Evolutionary conservation across 73 alveolate species (phyloP).

Genomic region (Symbiodinium pilosum): DNA sequence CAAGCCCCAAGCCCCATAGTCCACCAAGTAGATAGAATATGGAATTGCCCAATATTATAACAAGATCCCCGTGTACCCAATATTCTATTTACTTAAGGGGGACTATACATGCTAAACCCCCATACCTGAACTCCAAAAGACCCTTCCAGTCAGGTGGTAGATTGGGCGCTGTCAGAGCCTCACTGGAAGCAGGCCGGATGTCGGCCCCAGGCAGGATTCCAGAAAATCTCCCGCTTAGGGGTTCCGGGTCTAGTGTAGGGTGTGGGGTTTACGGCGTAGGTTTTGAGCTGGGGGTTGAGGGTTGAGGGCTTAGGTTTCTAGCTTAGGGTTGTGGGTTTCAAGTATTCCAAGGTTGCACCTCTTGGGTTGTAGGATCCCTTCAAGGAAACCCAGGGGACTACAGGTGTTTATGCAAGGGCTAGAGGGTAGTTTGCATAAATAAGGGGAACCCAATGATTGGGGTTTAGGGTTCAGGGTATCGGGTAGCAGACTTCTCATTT

Average conservation of each 20-base stretch:
- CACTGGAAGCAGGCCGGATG: constrained; percentile 50
- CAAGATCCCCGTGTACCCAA: too few species aligned
- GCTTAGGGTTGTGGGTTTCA: neutral
- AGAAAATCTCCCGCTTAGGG: neutral
- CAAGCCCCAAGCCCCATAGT: too few species aligned
- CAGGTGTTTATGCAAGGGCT: too few species aligned
- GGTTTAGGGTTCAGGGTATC: too few species aligned
- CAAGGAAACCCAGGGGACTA: too few species aligned
- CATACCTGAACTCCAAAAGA: neutral
- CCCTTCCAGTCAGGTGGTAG: constrained; percentile 28
- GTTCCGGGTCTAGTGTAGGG: neutral
- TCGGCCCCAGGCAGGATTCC: constrained; percentile 33
- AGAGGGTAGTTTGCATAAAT: too few species aligned
- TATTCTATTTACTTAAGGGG: too few species aligned
- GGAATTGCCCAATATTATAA: too few species aligned
- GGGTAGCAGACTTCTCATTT: too few species aligned
- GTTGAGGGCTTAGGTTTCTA: neutral
- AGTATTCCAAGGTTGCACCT: neutral
- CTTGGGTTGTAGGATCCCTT: neutral
- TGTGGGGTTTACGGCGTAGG: neutral
- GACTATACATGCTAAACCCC: too few species aligned
- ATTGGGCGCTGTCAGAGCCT: constrained; percentile 68
- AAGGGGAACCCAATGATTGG: too few species aligned
- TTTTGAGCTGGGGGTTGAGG: neutral
- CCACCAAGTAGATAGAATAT: too few species aligned